Conservation (phyloP, 2,329 filamentous ascomycete genomes). For the Pestalotiopsis sp. region DNA sequence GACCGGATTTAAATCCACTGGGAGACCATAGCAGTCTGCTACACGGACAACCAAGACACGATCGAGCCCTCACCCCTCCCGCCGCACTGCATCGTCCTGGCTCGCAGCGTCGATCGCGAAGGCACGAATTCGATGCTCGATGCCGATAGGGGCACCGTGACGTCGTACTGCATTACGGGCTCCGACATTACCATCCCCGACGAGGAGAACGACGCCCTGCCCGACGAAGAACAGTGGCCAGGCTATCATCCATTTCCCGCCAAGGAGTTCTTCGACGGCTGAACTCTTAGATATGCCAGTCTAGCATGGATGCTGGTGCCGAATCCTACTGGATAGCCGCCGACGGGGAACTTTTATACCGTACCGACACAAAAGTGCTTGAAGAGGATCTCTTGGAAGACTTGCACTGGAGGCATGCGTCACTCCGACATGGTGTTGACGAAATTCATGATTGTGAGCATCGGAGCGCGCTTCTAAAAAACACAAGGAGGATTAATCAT, state of each 20-base stretch:
- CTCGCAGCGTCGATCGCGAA: neutral
- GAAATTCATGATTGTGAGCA: too few relatives aligned
- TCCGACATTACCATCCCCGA: neutral
- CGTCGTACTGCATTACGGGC: neutral
- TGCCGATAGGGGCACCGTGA: neutral
- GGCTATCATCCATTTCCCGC: neutral
- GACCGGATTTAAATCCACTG: neutral
- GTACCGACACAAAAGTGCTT: neutral
- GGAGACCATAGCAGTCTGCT: neutral
- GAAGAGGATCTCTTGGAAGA: neutral
- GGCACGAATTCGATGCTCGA: slow-evolving; percentile 1
- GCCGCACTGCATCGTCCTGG: slow-evolving; percentile 3
- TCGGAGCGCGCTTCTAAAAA: too few relatives aligned
- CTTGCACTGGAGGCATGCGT: neutral
- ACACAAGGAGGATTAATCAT: neutral
- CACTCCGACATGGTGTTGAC: neutral
- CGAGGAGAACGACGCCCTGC: neutral
- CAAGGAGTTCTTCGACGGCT: neutral
- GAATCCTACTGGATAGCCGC: neutral
- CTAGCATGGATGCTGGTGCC: neutral
- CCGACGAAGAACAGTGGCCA: neutral
- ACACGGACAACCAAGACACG: neutral
- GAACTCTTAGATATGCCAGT: neutral
- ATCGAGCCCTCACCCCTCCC: neutral
- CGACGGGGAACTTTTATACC: neutral